phyloP scores from a whole-genome alignment of 1,284 basidiomycete species.

The Ceratobasidium sp. region DNA sequence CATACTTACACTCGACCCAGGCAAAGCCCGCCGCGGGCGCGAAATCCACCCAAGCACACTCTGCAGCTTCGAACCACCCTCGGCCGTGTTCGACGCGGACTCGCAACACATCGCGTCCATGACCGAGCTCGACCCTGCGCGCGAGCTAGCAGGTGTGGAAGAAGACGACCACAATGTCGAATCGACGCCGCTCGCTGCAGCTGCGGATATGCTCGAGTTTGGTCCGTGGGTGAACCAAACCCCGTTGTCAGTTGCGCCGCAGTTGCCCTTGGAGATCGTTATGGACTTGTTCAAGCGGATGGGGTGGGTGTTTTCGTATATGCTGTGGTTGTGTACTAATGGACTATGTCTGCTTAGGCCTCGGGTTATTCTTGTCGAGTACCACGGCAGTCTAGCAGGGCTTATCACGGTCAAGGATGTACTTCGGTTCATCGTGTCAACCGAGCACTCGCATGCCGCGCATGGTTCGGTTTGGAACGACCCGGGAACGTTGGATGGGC shows the following conservation, averaged over 20 bases:
- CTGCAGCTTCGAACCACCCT: constrained; percentile 66
- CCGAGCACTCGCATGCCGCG: constrained; percentile 50
- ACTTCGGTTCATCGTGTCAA: constrained; percentile 62
- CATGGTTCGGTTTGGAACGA: constrained; percentile 48
- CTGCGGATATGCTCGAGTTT: constrained; percentile 71
- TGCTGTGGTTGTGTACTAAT: constrained; percentile 6
- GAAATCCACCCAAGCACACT: constrained; percentile 68
- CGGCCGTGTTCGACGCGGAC: not conserved
- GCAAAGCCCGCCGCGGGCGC: constrained; percentile 70
- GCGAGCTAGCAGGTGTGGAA: constrained; percentile 57
- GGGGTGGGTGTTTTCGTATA: constrained; percentile 68
- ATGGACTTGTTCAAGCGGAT: constrained; percentile 95
- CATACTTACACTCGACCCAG: constrained; percentile 54
- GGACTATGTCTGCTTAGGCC: constrained; percentile 62
- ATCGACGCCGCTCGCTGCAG: constrained; percentile 60
- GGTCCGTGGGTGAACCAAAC: constrained; percentile 96
- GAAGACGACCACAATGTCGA: constrained; percentile 66
- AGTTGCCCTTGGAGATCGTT: constrained; percentile 92
- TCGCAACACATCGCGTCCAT: not conserved
- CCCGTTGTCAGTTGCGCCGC: constrained; percentile 90
- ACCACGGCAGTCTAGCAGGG: constrained; percentile 81
- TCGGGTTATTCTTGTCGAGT: constrained; percentile 90
- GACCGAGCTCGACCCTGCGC: constrained; percentile 47
- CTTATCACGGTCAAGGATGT: constrained; percentile 97
- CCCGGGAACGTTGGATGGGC: constrained; percentile 50